Conservation (phyloP, 768 basidiomycete species). For the Candolleomyces aberdarensis region DNA sequence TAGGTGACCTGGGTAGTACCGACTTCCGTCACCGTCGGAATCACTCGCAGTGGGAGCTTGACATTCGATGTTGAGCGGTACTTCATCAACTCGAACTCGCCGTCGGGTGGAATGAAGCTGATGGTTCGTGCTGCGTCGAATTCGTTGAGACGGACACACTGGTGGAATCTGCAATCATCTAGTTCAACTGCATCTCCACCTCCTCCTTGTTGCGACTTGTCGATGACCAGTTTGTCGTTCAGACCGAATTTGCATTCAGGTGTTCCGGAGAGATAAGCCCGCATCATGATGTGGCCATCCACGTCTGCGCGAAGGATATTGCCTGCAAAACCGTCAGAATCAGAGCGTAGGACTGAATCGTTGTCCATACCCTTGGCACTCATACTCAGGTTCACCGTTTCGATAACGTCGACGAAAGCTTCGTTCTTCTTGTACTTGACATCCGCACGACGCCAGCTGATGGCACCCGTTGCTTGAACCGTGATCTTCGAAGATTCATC, state of each 20-base stretch:
- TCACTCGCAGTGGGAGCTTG: conserved; percentile 87
- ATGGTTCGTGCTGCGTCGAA: conserved; percentile 94
- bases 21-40: conserved; percentile 90
- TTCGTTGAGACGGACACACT: conserved; percentile 93
- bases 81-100: conserved; percentile 99
- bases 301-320: conserved; percentile 93
- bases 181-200: conserved; percentile 85
- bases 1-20: conserved; percentile 93
- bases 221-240: conserved; percentile 97
- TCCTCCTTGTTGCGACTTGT: conserved; percentile 69
- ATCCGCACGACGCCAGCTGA: conserved; percentile 92
- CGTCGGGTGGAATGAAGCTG: conserved; percentile 96
- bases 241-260: conserved; percentile 99
- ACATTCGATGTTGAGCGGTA: conserved; percentile 96
- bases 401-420: conserved; percentile 99
- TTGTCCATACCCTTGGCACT: conserved; percentile 77
- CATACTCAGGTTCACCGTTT: conserved; percentile 95
- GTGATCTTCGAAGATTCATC: conserved; percentile 98
- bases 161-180: conserved; percentile 98
- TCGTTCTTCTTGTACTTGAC: conserved; percentile 99
- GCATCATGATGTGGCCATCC: conserved; percentile 97
- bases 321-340: conserved; percentile 41
- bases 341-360: not conserved
- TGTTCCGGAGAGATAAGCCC: conserved; percentile 93
- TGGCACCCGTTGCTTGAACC: conserved; percentile 93